phyloP scores from a whole-genome alignment of 169 alveolate genomes.

The Amoebophrya sp. region DNA sequence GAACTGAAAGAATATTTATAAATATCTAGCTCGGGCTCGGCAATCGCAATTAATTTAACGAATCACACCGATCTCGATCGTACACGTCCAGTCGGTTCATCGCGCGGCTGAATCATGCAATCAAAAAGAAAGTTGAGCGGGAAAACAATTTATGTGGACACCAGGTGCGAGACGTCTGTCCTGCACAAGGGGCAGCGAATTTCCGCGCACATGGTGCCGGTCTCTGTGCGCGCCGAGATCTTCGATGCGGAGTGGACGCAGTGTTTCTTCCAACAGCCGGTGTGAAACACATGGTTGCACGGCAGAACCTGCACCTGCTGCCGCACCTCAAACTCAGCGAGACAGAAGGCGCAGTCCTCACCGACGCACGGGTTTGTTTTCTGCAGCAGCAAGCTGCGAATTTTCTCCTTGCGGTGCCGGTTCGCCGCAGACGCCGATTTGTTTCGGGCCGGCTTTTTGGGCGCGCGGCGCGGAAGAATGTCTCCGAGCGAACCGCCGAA shows the following conservation, averaged over 20 bases:
- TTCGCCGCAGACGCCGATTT: neutral
- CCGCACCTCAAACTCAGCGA: neutral
- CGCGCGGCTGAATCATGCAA: neutral
- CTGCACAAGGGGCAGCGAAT: neutral
- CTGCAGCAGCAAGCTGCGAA: neutral
- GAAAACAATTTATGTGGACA: neutral
- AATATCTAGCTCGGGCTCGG: too few relatives aligned
- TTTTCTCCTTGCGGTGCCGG: neutral
- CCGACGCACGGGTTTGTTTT: neutral
- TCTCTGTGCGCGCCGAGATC: too few relatives aligned
- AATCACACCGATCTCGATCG: too few relatives aligned
- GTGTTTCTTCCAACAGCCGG: neutral
- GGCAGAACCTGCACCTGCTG: neutral
- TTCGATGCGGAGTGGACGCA: neutral
- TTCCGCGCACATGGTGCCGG: neutral
- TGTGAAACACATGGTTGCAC: neutral
- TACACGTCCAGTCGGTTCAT: neutral
- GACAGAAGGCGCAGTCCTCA: neutral
- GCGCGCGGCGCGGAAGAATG: neutral
- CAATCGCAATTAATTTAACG: too few relatives aligned
- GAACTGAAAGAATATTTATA: too few relatives aligned
- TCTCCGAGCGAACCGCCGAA: neutral
- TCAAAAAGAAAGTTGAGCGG: neutral
- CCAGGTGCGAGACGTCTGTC: neutral
- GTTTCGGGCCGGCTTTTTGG: neutral